Evolutionary conservation across 768 basidiomycete genomes (phyloP), one percentile per base, ranked within the genome.

Genomic region (Dentipellis sp.): DNA sequence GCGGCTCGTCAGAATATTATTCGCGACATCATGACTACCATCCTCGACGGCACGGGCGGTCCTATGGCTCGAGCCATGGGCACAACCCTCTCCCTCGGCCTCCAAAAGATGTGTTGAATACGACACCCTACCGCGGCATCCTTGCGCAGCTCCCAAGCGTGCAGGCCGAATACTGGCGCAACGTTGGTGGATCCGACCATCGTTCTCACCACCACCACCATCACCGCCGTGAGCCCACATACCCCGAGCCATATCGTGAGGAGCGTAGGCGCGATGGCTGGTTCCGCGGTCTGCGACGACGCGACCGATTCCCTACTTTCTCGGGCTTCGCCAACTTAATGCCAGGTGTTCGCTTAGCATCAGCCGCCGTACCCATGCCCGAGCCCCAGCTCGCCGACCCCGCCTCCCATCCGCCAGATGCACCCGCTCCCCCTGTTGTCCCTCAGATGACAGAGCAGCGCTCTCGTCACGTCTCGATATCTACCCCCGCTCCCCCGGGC

Each of bases 331-430:
- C 22, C 29, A 21, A 46, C 14, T 14, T 23, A 6, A 23, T 47
- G 37, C 16, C 23, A 16, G 12, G 38, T 16, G 6, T 16, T 6
- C 54, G 48, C 14, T 34, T 17, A 17, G 11, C 55, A 11, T 34
- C 54, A 4, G 12, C 3, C 36, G 14, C 14, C 21, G 53, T 62
- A 53, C 0, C 35, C 10, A 58, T 53, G 54, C 59, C 61, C 3
- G 56, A 47, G 6, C n/a, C 56, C 11, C 53, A 57, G 11, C 4
- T 10, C 16, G 45, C 48, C 16, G 42, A 34, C 10, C 38, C 47
- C 8, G 23, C 34, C 10, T 36, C 29, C 19, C 16, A 22, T 3
- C 14, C 38, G 17, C 56, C 10, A 10, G 29, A n/a, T 2, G 52
- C 23, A 10, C 35, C 49, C 14, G 2, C 36, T 4, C 59, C 53